Evolutionary conservation across 176 grass and related monocot genomes (phyloP), one percentile per base, ranked within the genome.

Genomic region (sorghum (Sorghum bicolor)): DNA sequence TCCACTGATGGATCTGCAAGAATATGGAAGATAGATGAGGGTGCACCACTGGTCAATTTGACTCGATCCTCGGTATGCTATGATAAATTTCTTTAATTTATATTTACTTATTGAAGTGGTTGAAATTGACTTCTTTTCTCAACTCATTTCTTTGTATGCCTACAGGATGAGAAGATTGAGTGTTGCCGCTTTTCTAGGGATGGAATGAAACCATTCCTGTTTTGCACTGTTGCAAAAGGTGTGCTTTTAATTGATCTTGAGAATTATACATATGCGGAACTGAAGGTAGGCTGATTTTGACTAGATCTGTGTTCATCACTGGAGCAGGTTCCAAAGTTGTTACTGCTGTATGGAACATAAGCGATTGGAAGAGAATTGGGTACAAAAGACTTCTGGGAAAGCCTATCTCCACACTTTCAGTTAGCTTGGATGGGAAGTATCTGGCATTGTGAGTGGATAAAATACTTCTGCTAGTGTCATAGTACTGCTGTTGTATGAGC

Each of bases 11-110:
- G 96, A 82, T 92, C 96, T 81, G 93, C 96, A 80, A 96, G 96
- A 89, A 93, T 99, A 80, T 99, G 96, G 96, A 99, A 96, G 77
- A 91, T 96, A 85, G 76, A 88, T 60, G 96, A 99, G 65, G 96
- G 93, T 26, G 26, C 17, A 65, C 96, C 96, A 48, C 72, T 99
- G 78, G 69, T 89, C 38, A 92, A 91, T 80, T 86, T 99, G 88
- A 91, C 83, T 89, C 83, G 96, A 70, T 93, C 85, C 70, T 69
- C 89, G 75, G 96, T 99, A 91, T 84, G 61, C 25, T 39, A 50
- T 45, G 26, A 87, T 78, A 41, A 41, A 25, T 52, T 53, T 89
- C 4, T 62, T 4, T 2, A 40, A 34, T 47, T 61, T 43, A 41
- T 43, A 6, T 83, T 76, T 78, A 1, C 34, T 50, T 87, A 26